phyloP scores from a whole-genome alignment of 2,329 filamentous ascomycete genomes.

The Verticillium alfalfae region DNA sequence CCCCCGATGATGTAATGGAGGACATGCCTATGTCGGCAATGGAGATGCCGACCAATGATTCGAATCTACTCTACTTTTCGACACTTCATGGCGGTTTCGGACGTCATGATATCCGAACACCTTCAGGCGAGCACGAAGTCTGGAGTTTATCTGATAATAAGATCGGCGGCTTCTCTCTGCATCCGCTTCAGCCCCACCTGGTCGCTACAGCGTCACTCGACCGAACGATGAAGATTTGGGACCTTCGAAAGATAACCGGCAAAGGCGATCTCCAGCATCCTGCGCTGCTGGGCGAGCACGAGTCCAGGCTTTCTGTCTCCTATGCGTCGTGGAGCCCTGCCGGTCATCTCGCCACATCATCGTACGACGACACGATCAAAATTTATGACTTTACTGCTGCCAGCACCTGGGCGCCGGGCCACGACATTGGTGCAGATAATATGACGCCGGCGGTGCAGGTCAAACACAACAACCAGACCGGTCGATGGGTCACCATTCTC shows the following conservation, averaged over 20 bases:
- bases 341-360: constrained; percentile 84
- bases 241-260: constrained; percentile 71
- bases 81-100: constrained; percentile 79
- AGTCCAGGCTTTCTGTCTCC: constrained; percentile 78
- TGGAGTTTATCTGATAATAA: constrained; percentile 86
- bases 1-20: constrained; percentile 60
- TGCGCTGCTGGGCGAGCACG: constrained; percentile 71
- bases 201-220: constrained; percentile 87
- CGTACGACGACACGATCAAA: constrained; percentile 93
- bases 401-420: constrained; percentile 51
- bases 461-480: constrained; percentile 91
- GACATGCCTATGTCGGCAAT: constrained; percentile 81
- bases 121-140: constrained; percentile 47
- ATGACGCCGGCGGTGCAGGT: constrained; percentile 68
- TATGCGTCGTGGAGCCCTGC: constrained; percentile 85
- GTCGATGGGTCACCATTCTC: constrained; percentile 80
- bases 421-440: constrained; percentile 50
- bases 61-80: constrained; percentile 77
- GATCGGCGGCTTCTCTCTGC: constrained; percentile 86
- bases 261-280: constrained; percentile 58
- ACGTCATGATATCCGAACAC: constrained; percentile 68
- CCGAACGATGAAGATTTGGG: constrained; percentile 87
- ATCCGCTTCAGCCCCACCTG: constrained; percentile 75
- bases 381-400: constrained; percentile 73
- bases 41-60: constrained; percentile 67